Percentiles rank a stretch among this genome's conserved stretches.
Conservation (phyloP, 768 basidiomycete species). For the Chiua virens region DNA sequence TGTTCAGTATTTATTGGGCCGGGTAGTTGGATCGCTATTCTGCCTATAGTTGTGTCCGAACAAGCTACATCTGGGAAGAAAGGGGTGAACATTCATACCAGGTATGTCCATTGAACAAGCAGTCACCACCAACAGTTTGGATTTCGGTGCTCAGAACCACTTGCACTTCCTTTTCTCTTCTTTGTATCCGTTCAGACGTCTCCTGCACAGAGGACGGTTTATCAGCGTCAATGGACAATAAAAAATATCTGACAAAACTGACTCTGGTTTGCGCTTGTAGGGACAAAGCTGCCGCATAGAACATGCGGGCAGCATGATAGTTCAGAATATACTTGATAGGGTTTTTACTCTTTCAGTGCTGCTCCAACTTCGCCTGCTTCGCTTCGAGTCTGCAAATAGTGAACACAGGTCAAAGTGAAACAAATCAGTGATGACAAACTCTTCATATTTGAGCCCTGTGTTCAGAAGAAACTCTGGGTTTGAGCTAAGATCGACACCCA, state of each 20-base stretch:
- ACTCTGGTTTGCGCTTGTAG: background rate
- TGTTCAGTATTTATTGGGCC: background rate
- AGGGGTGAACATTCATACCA: background rate
- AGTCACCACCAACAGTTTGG: background rate
- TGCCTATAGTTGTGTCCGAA: background rate
- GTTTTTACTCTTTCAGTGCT: background rate
- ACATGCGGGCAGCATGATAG: slow-evolving; percentile 2
- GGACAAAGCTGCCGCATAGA: background rate
- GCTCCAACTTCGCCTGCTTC: background rate
- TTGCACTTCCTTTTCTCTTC: background rate
- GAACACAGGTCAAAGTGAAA: too few relatives aligned
- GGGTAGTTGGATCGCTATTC: slow-evolving; percentile 2
- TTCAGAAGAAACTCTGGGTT: too few relatives aligned
- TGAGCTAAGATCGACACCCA: too few relatives aligned
- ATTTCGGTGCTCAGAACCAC: slow-evolving; percentile 4
- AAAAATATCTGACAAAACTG: background rate
- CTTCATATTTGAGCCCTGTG: too few relatives aligned
- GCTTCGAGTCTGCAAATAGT: background rate
- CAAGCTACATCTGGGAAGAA: background rate
- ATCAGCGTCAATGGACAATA: background rate
- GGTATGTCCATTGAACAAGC: background rate
- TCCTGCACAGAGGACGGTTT: too few relatives aligned
- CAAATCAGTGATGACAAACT: too few relatives aligned
- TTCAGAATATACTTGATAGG: background rate
- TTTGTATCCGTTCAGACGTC: slow-evolving; percentile 9